Base-by-base conservation (phyloP, 164 flowering plant genomes). In the Tinospora cordifolia region DNA sequence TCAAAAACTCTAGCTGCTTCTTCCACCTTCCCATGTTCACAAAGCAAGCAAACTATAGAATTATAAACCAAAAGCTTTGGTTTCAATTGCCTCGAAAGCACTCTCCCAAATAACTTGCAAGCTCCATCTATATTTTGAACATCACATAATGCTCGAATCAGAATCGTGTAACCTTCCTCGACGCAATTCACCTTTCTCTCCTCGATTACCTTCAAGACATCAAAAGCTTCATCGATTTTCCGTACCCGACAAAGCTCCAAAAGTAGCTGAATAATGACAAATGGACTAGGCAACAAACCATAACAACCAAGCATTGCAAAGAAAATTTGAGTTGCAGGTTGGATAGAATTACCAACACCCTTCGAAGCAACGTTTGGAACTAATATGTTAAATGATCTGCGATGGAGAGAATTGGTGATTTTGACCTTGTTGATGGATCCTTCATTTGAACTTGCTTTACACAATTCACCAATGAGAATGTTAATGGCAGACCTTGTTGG, bases 401-500 rank as follows among this genome's bases (percentile, higher is more conserved):
- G 4, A 30, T 4, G 36, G 40, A 73, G 69, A 26, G 34, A 25
- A 73, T 66, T 47, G 1, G 22, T 65, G 59, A 82, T 81, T 47
- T 76, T 79, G 58, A 82, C 80, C 63, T 74, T 78, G 69, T 72
- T 73, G n/a, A 77, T 62, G 15, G 68, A 54, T 64, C 66, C 81
- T 64, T 77, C 75, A 69, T 79, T 73, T 6, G 69, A 40, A 63
- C 82, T 82, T 66, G 75, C 41, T 59, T 25, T 64, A 68, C 85
- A 82, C 62, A 82, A 73, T 65, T 75, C 72, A 30, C 83, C 81
- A 60, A 84, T 71, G 40, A 84, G 81, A 75, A 65, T 34, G 47
- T 84, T 84, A 19, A 75, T 65, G 0, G 82, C 83, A 26, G 84
- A 73, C 57, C 82, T 69, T 2, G 85, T 84, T 6, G 87, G 87